Evolutionary conservation across 371 early-diverging fungal species (phyloP).

Genomic region (Choanephora cucurbitarum): DNA sequence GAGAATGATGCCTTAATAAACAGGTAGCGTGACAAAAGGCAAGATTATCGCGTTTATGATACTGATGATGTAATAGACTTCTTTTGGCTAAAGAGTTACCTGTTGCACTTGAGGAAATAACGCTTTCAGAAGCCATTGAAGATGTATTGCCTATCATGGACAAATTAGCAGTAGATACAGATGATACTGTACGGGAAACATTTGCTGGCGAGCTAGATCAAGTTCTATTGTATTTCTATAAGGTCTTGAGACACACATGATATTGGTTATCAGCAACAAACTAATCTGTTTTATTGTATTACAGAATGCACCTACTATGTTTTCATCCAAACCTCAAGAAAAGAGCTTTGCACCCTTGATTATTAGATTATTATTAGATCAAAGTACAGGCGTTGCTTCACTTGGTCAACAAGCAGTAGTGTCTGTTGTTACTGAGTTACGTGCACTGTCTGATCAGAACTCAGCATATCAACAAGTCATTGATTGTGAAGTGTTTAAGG

Average conservation of each 20-base stretch:
- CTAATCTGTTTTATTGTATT: neutral
- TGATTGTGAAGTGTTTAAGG: conserved; percentile 56
- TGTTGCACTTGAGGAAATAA: conserved; percentile 42
- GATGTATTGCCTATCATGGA: conserved; percentile 51
- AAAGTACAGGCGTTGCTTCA: conserved; percentile 46
- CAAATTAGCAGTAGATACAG: conserved; percentile 45
- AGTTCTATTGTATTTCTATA: conserved; percentile 53
- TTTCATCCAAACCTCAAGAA: conserved; percentile 19
- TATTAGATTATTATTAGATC: conserved; percentile 47
- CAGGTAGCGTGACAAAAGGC: conserved; percentile 37
- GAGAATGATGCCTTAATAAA: conserved; percentile 51
- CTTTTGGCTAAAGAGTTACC: conserved; percentile 28
- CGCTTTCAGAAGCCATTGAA: conserved; percentile 46
- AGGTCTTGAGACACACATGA: too few relatives aligned
- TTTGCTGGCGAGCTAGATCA: conserved; percentile 55
- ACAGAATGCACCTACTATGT: conserved; percentile 22
- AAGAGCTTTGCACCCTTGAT: conserved; percentile 43
- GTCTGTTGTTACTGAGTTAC: conserved; percentile 48
- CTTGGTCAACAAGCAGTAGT: conserved; percentile 48
- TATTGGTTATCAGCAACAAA: too few relatives aligned
- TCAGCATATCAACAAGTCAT: conserved; percentile 36
- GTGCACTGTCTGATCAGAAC: conserved; percentile 24
- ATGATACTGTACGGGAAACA: conserved; percentile 55
- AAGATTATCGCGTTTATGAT: neutral
- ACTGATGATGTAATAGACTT: conserved; percentile 9